Percentiles rank a stretch among this genome's conserved stretches.
Conservation (phyloP, 768 basidiomycete species). For the Rhizopogon salebrosus region DNA sequence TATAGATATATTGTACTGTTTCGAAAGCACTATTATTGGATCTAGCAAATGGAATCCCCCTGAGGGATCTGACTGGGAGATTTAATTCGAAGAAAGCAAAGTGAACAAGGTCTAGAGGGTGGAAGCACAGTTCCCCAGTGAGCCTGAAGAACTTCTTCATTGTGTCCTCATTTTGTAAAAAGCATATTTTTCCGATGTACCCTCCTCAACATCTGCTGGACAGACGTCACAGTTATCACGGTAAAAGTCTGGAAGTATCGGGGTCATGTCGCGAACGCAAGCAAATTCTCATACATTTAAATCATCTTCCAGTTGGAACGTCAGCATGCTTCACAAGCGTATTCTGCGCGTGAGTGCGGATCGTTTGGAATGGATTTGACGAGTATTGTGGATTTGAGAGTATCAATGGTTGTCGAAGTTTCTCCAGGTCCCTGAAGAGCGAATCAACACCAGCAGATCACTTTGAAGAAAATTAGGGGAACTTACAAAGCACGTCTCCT, state of each 20-base stretch:
- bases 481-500: slow-evolving; percentile 67
- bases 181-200: not conserved
- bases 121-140: no score
- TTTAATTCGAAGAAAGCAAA: no score
- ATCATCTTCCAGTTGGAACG: not conserved
- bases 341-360: slow-evolving; percentile 76
- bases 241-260: not conserved
- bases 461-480: slow-evolving; percentile 4
- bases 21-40: not conserved
- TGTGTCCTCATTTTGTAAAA: not conserved
- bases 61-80: not conserved
- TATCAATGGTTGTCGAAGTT: slow-evolving; percentile 64
- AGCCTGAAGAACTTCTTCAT: not conserved
- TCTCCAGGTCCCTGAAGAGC: slow-evolving; percentile 53
- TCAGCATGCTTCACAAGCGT: slow-evolving; percentile 55
- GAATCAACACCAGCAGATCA: not conserved
- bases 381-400: slow-evolving; percentile 60
- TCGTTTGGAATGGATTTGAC: slow-evolving; percentile 69
- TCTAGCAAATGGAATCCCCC: not conserved
- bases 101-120: no score
- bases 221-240: not conserved
- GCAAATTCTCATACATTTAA: not conserved
- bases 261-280: not conserved
- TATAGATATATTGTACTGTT: not conserved
- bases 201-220: not conserved